Evolutionary conservation across 1,284 basidiomycete genomes (phyloP), one percentile per base, ranked within the genome.

Genomic region (Naganishia albida): DNA sequence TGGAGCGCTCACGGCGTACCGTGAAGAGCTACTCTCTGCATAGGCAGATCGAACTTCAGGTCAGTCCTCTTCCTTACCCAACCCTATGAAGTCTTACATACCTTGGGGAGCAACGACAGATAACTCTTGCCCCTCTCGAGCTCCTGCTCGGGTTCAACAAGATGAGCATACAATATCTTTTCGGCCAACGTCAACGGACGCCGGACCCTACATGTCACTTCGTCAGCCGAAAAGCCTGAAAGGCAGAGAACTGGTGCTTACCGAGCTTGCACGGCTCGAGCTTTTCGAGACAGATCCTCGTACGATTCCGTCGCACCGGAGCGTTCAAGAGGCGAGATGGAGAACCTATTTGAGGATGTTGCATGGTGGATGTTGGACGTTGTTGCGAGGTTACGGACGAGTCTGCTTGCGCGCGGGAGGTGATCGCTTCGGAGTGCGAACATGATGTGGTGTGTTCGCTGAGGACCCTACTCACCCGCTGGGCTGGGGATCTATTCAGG

Each of bases 91-190:
- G 26, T 20, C 7, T 2, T 12, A 44, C 54, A 23, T 38, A 65
- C 63, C 40, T 59, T 56, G 3, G 63, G 63, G 7, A 23, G 26
- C 26, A 65, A 46, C 38, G 40, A 23, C n/a, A 65, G 13, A 43
- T 65, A 39, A n/a, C 48, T 79, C 26, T 86, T 86, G 55, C 86
- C 86, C 59, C 85, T 82, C 20, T 83, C 84, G 28, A 96, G 80
- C 63, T 82, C 87, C 66, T 82, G 81, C 70, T 88, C 85, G 12
- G 93, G 91, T 70, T 94, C 86, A 70, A 86, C 80, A 64, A 99
- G 81, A 80, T 99, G 96, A 72, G 92, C 89, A 80, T 97, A 99
- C 52, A 99, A 83, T 57, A 99, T 96, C 84, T 99, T 99, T 81
- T 99, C 96, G 28, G 94, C 89, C 18, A 99, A 84, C 1, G 94